Conservation (phyloP, 495 filamentous ascomycete species). For the Bathelium albidoporum region DNA sequence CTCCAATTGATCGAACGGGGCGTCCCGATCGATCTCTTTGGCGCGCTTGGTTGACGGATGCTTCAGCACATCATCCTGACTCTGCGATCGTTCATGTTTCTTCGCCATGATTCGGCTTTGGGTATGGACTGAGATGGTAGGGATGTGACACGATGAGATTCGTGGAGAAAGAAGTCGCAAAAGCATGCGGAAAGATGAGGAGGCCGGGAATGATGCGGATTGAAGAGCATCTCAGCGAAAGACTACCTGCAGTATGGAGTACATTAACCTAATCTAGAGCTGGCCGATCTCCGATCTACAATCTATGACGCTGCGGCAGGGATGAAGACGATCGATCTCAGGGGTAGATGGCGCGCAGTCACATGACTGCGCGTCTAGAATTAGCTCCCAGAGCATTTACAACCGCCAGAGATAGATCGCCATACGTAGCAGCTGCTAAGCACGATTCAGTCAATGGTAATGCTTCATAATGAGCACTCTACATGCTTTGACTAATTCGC, state of each 20-base stretch:
- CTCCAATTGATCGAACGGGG: constrained; percentile 25
- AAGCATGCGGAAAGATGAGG: background rate
- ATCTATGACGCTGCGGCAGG: no score
- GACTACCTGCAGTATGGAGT: background rate
- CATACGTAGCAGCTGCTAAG: no score
- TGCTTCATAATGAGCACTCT: no score
- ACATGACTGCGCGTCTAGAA: background rate
- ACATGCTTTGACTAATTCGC: no score
- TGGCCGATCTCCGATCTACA: background rate
- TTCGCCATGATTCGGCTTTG: background rate
- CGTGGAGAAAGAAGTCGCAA: background rate
- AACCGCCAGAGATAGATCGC: no score
- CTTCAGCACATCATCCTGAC: constrained; percentile 24
- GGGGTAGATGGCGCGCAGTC: background rate
- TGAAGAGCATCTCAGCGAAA: background rate
- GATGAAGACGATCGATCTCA: background rate
- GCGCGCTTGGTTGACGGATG: constrained; percentile 36
- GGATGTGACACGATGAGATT: background rate
- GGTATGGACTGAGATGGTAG: background rate
- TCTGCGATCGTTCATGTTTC: constrained; percentile 17
- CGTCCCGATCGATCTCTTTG: constrained; percentile 33
- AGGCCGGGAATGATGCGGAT: background rate
- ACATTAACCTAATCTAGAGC: no score
- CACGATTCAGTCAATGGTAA: no score
- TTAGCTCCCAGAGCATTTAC: no score